Conservation (phyloP, 1,139 yeast species). For the Suhomyces wounanorum region DNA sequence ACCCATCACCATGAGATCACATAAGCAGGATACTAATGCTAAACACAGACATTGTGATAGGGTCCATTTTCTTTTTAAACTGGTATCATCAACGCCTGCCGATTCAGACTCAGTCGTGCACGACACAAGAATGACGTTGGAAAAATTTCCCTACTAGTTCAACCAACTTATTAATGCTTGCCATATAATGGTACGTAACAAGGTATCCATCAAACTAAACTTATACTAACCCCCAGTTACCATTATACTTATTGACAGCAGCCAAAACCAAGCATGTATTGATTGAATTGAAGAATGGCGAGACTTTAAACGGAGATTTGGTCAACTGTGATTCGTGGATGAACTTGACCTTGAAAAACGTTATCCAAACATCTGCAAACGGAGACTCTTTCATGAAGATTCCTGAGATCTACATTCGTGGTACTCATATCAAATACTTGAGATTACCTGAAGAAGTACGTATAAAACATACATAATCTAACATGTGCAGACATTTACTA, state of each 20-base stretch:
- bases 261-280: constrained; percentile 87
- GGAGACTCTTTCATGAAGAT: constrained; percentile 69
- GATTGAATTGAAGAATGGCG: constrained; percentile 92
- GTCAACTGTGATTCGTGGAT: constrained; percentile 93
- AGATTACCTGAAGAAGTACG: constrained; percentile 46
- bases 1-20: too few relatives aligned
- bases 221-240: constrained; percentile 56
- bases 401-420: constrained; percentile 82
- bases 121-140: constrained; percentile 10
- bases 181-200: constrained; percentile 13
- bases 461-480: constrained; percentile 1
- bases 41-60: too few relatives aligned
- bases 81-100: too few relatives aligned
- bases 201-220: background rate
- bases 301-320: constrained; percentile 81
- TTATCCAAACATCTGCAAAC: constrained; percentile 68
- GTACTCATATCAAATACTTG: constrained; percentile 62
- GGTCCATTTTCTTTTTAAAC: too few relatives aligned
- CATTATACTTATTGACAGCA: constrained; percentile 84
- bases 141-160: constrained; percentile 10
- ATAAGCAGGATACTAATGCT: too few relatives aligned
- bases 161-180: constrained; percentile 9
- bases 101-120: too few relatives aligned
- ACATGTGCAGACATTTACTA: constrained; percentile 14
- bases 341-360: constrained; percentile 85